Evolutionary conservation across 2,329 filamentous ascomycete genomes (phyloP).

Genomic region (Xylariaceae sp.): DNA sequence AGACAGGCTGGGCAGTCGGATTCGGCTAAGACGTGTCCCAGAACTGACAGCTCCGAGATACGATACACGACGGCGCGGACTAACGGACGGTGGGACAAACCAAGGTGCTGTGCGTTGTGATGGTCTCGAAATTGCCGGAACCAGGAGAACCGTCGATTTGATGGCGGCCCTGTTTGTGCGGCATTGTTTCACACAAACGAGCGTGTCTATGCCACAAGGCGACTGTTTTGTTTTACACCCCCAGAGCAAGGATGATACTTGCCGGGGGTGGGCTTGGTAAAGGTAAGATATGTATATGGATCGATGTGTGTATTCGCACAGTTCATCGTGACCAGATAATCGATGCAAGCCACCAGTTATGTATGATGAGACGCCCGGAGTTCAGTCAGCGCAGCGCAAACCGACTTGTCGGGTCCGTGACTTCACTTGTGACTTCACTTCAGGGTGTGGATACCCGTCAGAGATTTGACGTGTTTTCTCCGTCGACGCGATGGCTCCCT

Average conservation of each 20-base stretch:
- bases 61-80: constrained; percentile 8
- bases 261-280: not conserved
- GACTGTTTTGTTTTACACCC: not conserved
- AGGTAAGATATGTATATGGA: not conserved
- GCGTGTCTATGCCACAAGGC: not conserved
- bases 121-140: constrained; percentile 13
- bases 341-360: not conserved
- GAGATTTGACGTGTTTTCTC: not conserved
- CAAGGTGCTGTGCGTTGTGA: constrained; percentile 11
- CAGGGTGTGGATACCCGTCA: not conserved
- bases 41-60: constrained; percentile 8
- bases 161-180: constrained; percentile 8
- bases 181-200: constrained; percentile 17
- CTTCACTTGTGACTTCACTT: not conserved
- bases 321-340: not conserved
- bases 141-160: constrained; percentile 3
- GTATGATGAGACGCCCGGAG: not conserved
- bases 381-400: not conserved
- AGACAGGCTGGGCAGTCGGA: constrained; percentile 4
- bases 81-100: constrained; percentile 5
- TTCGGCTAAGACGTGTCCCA: constrained; percentile 12
- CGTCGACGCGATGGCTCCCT: not conserved
- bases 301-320: not conserved
- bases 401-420: not conserved
- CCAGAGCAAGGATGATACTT: not conserved